phyloP scores from a whole-genome alignment of 2,329 filamentous ascomycete species.

The Monascus ruber region DNA sequence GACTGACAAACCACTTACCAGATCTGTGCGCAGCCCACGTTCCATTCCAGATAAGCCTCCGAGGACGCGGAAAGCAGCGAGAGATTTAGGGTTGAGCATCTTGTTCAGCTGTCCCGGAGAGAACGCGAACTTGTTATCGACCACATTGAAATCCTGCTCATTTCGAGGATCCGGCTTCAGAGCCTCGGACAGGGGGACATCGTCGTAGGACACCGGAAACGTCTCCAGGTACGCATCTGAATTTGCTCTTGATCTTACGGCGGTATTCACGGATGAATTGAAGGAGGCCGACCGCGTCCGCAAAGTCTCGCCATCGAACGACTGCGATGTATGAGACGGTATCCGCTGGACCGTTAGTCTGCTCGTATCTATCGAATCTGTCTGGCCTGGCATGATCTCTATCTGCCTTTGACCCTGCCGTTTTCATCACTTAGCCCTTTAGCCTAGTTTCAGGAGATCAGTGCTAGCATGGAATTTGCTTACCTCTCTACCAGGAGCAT shows the following conservation, averaged over 20 bases:
- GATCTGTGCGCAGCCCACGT: conserved; percentile 62
- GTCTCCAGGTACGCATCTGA: conserved; percentile 16
- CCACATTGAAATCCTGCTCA: conserved; percentile 62
- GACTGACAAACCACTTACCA: conserved; percentile 59
- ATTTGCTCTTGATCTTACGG: conserved; percentile 21
- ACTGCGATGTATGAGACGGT: conserved; percentile 21
- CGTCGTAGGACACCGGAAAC: conserved; percentile 16
- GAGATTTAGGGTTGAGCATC: conserved; percentile 78
- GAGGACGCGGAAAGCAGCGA: conserved; percentile 68
- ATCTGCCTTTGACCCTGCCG: conserved; percentile 7
- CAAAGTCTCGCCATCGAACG: conserved; percentile 34
- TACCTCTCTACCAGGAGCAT: conserved; percentile 5
- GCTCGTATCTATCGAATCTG: background rate
- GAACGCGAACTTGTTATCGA: conserved; percentile 77
- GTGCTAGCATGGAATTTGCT: background rate
- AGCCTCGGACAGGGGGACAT: conserved; percentile 41
- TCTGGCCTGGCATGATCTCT: conserved; percentile 13
- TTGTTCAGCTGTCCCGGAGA: conserved; percentile 68
- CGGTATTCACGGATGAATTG: conserved; percentile 23
- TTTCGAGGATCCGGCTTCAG: conserved; percentile 65
- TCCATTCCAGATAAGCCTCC: conserved; percentile 70
- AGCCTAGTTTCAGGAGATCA: background rate
- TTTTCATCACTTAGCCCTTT: conserved; percentile 1
- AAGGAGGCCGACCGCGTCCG: conserved; percentile 32
- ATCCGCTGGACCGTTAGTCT: conserved; percentile 7